Base-by-base conservation (phyloP, 352 stramenopile species). In the Globisporangium carolinianum region DNA sequence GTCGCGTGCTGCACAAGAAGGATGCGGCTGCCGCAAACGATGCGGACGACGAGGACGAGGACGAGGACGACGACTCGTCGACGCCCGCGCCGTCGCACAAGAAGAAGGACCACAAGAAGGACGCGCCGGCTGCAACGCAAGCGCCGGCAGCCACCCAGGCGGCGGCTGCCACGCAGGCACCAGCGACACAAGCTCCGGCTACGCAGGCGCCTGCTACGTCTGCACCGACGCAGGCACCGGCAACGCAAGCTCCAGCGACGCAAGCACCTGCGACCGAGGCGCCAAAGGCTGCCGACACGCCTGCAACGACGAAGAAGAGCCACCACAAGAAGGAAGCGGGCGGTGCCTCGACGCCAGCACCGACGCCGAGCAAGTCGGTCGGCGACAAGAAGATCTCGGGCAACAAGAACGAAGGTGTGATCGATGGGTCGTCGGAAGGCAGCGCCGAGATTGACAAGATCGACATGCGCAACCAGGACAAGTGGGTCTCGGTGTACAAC, bases 371-470 rank as follows among this genome's bases (percentile, higher is more conserved):
- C 3, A 67, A 66, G 57, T 47, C 54, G 1, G 64, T 72, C 18
- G 67, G 75, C 55, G 81, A 91, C 58, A 86, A 86, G 66, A 86
- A 84, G 68, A 86, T 85, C 53, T 76, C 77, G 60, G 82, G 82
- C 42, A 67, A 81, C 52, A 83, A 80, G 68, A 86, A 87, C 62
- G 79, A 87, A 35, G 83, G 83, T 73, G 55, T 90, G 32, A 84
- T 90, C 60, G 83, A 90, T 76, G 66, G 67, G 6, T 92, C 80
- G 36, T 89, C 83, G 42, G 80, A 89, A 72, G 83, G 83, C 52
- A 86, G 65, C 48, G 71, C 83, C 2, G 83, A 92, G 67, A 92
- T 92, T 51, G 83, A 92, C 42, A 92, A 92, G 79, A 90, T 92
- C 39, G 79, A 91, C 54, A 54, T 86, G 53, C 69, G 70, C 47